Evolutionary conservation across 2,329 filamentous ascomycete genomes (phyloP).

Genomic region (Orbilia blumenaviensis): DNA sequence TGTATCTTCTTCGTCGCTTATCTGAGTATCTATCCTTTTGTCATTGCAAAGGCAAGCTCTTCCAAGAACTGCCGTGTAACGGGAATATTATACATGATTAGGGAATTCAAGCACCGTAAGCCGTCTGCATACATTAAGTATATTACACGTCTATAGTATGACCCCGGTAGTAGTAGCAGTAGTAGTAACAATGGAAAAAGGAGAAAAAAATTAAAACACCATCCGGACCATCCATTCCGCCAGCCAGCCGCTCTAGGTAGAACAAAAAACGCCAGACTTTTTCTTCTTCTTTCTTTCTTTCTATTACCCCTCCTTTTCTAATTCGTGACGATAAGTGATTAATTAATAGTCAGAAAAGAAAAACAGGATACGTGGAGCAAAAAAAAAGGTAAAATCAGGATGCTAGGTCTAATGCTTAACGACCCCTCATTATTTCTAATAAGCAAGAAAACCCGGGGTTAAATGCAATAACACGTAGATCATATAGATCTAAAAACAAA

Average conservation of each 20-base stretch:
- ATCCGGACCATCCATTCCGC: too few species aligned
- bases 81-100: constrained; percentile 31
- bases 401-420: neutral
- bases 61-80: constrained; percentile 28
- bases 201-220: neutral
- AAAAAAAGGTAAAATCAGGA: too few species aligned
- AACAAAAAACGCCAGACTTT: constrained; percentile 1
- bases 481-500: constrained; percentile 8
- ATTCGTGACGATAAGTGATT: neutral
- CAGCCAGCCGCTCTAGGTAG: constrained; percentile 10
- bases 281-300: neutral
- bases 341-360: too few species aligned
- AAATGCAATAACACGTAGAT: constrained; percentile 18
- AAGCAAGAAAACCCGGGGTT: neutral
- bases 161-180: too few species aligned
- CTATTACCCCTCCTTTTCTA: constrained; percentile 5
- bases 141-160: constrained; percentile 9
- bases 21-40: neutral
- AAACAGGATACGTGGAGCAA: constrained; percentile 32
- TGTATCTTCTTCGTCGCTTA: neutral
- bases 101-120: too few species aligned
- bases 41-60: neutral
- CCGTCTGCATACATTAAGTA: too few species aligned
- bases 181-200: too few species aligned
- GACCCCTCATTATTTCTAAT: neutral